phyloP scores from a whole-genome alignment of 1,139 yeast species.

The Yamadazyma mexicana region DNA sequence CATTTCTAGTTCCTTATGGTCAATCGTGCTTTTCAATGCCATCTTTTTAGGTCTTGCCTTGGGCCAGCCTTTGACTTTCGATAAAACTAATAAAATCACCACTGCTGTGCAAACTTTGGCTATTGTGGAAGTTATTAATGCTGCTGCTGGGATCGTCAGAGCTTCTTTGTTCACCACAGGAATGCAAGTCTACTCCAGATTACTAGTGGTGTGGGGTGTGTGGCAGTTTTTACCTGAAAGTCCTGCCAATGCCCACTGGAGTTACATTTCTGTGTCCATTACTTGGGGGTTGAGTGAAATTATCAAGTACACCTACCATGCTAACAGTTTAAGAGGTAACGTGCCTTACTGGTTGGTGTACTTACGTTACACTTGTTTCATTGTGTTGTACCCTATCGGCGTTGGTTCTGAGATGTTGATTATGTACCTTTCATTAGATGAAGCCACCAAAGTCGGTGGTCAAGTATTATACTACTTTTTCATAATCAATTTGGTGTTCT shows the following conservation, averaged over 20 bases:
- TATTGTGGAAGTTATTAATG: constrained; percentile 74
- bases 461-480: constrained; percentile 55
- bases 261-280: constrained; percentile 62
- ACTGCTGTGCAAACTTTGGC: constrained; percentile 83
- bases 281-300: constrained; percentile 95
- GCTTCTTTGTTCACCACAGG: constrained; percentile 83
- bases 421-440: constrained; percentile 64
- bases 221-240: constrained; percentile 71
- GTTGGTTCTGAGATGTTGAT: constrained; percentile 80
- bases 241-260: constrained; percentile 60
- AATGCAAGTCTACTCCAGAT: constrained; percentile 84
- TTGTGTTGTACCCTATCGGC: constrained; percentile 85
- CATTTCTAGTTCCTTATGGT: constrained; percentile 47
- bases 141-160: constrained; percentile 74
- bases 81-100: constrained; percentile 57
- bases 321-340: constrained; percentile 56
- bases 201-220: constrained; percentile 82
- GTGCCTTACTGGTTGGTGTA: constrained; percentile 67
- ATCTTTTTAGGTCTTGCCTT: constrained; percentile 32
- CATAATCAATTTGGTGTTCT: constrained; percentile 58
- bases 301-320: constrained; percentile 84
- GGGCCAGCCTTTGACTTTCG: constrained; percentile 64
- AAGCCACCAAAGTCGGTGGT: constrained; percentile 57
- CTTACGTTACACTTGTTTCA: constrained; percentile 82
- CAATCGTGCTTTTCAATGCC: constrained; percentile 43